These are phyloP conservation scores for Russula griseocarnosa DNA, from an alignment of 768 basidiomycete species.

Conservation along the genomic window DNA sequence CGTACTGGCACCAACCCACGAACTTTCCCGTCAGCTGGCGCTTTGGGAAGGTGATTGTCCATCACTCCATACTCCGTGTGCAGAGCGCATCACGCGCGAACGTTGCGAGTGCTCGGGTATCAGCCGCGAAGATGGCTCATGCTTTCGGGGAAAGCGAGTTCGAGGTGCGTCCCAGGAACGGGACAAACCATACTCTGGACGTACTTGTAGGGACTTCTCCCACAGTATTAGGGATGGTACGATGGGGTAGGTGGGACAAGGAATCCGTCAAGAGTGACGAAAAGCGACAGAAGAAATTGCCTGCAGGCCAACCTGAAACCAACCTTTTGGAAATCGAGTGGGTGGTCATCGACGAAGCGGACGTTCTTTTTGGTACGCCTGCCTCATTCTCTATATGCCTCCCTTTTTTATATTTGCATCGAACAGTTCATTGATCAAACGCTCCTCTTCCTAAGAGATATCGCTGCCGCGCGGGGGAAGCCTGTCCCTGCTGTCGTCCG, in stretches of 20 bases:
- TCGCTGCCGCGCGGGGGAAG: constrained; percentile 57
- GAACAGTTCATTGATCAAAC: constrained; percentile 75
- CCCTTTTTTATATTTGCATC: background rate
- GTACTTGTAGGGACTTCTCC: constrained; percentile 61
- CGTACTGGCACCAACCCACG: constrained; percentile 85
- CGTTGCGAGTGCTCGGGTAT: constrained; percentile 29
- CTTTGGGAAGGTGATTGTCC: constrained; percentile 71
- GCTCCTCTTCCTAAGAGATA: constrained; percentile 61
- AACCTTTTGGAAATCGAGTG: constrained; percentile 72
- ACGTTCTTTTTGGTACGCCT: constrained; percentile 74
- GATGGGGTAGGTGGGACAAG: constrained; percentile 53
- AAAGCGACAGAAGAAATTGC: constrained; percentile 38
- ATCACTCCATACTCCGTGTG: constrained; percentile 73
- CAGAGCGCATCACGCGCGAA: constrained; percentile 66
- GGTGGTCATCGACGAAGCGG: constrained; percentile 90
- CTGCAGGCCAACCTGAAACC: constrained; percentile 50
- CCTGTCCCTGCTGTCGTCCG: constrained; percentile 35
- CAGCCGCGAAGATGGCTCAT: constrained; percentile 49
- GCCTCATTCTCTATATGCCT: background rate
- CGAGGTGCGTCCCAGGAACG: constrained; percentile 26
- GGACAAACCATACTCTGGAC: constrained; percentile 42
- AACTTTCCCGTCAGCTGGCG: constrained; percentile 78
- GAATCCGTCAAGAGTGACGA: constrained; percentile 34
- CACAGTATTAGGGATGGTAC: constrained; percentile 58
- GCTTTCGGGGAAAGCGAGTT: constrained; percentile 32